A percentile compares a stretch with the other conserved stretches of the same genome.
Evolutionary conservation across 441 rosid species (phyloP).

Genomic region (Macaranga tanarius): DNA sequence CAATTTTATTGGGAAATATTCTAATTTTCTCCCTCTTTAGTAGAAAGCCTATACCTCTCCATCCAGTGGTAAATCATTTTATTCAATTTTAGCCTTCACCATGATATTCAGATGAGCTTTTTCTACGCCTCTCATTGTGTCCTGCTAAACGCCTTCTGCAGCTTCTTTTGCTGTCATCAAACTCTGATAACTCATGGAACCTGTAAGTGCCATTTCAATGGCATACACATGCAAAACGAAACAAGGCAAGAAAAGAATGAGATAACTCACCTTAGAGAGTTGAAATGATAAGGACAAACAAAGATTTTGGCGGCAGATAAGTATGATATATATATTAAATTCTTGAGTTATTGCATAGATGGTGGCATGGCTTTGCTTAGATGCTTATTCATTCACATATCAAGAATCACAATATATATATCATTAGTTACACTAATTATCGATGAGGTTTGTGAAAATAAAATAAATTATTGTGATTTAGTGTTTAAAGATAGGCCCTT

Average conservation of each 20-base stretch:
- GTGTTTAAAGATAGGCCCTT: background rate
- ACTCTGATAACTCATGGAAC: constrained; percentile 77
- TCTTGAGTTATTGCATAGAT: no score
- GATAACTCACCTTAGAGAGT: background rate
- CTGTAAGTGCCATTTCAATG: constrained; percentile 33
- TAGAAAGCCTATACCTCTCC: constrained; percentile 1
- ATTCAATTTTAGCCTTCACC: constrained; percentile 43
- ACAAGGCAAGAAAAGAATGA: background rate
- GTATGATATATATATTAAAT: no score
- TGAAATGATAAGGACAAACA: no score
- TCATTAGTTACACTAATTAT: background rate
- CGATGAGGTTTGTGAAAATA: background rate
- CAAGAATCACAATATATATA: background rate
- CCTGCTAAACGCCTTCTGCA: constrained; percentile 86
- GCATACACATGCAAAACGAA: background rate
- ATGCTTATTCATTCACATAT: no score
- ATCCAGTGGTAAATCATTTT: background rate
- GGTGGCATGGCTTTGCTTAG: no score
- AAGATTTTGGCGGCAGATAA: no score
- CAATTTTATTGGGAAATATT: constrained; percentile 11
- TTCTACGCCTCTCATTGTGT: constrained; percentile 84
- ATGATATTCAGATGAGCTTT: constrained; percentile 45
- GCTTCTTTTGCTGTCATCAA: constrained; percentile 73
- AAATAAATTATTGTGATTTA: background rate
- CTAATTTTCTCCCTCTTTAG: constrained; percentile 12